Evolutionary conservation across 1,139 yeast genomes (phyloP).

Genomic region (Suhomyces taliae): DNA sequence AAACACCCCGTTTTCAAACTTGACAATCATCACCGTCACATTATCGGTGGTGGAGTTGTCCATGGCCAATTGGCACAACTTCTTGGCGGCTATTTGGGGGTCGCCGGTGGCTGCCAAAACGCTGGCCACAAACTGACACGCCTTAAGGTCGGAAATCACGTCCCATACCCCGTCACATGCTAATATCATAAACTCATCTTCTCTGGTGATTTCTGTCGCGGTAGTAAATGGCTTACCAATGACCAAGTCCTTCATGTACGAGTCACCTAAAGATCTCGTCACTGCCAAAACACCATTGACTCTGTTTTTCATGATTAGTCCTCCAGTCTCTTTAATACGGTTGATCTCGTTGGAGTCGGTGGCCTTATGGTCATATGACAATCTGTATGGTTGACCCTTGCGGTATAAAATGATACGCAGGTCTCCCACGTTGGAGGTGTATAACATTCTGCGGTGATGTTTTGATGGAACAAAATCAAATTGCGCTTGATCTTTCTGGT

Average conservation of each 20-base stretch:
- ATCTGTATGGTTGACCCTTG: slow-evolving; percentile 68
- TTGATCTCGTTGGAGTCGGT: slow-evolving; percentile 75
- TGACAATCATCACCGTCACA: slow-evolving; percentile 86
- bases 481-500: slow-evolving; percentile 7
- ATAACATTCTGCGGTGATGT: slow-evolving; percentile 67
- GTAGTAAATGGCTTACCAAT: slow-evolving; percentile 93
- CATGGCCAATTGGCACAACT: slow-evolving; percentile 74
- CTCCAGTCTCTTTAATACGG: slow-evolving; percentile 78
- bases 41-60: slow-evolving; percentile 85
- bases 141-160: slow-evolving; percentile 77
- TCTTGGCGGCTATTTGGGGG: slow-evolving; percentile 68
- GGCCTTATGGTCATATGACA: slow-evolving; percentile 94
- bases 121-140: slow-evolving; percentile 67
- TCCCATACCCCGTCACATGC: slow-evolving; percentile 98
- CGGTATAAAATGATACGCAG: slow-evolving; percentile 80
- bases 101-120: slow-evolving; percentile 43
- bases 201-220: slow-evolving; percentile 64
- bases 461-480: slow-evolving; percentile 49
- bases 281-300: slow-evolving; percentile 97
- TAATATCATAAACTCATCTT: slow-evolving; percentile 75
- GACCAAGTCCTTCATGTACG: slow-evolving; percentile 85
- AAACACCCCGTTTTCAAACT: slow-evolving; percentile 52
- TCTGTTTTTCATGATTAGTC: slow-evolving; percentile 83
- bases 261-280: slow-evolving; percentile 92
- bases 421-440: slow-evolving; percentile 96